Conservation (phyloP, 257 asterid species). For the Plantago ovata region DNA sequence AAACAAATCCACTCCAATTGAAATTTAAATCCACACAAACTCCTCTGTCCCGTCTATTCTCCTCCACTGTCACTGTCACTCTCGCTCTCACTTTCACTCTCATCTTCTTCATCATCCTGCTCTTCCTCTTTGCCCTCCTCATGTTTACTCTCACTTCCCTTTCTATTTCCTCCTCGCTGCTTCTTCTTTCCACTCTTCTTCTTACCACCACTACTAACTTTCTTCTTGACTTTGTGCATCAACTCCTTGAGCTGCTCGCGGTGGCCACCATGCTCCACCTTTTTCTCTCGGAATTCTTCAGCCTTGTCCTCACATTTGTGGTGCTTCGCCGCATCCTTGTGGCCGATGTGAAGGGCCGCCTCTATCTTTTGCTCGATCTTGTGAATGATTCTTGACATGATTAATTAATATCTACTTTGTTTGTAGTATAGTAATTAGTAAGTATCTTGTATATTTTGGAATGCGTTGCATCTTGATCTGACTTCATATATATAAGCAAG, state of each 20-base stretch:
- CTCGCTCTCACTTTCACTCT: neutral
- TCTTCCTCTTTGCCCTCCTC: conserved; percentile 17
- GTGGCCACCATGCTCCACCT: conserved; percentile 20
- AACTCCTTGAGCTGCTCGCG: conserved; percentile 20
- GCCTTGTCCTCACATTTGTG: neutral
- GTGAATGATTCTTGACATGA: conserved; percentile 24
- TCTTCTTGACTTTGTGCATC: conserved; percentile 29
- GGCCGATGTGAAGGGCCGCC: conserved; percentile 20
- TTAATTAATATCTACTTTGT: neutral
- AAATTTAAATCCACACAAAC: conserved; percentile 13
- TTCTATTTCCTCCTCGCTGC: conserved; percentile 12
- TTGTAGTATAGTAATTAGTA: too few species aligned
- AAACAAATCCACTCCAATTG: conserved; percentile 2
- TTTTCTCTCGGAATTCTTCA: conserved; percentile 4
- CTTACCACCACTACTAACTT: conserved; percentile 13
- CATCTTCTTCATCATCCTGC: neutral
- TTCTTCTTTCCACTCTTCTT: neutral
- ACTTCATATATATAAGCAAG: neutral
- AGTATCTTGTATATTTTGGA: neutral
- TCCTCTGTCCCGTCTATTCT: neutral
- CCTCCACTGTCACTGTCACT: neutral
- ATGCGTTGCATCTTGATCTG: neutral
- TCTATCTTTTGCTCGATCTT: conserved; percentile 27
- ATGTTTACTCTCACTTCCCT: neutral
- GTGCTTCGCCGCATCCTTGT: conserved; percentile 17